phyloP scores from a whole-genome alignment of 495 filamentous ascomycete genomes.

The Achaetomiella virescens region DNA sequence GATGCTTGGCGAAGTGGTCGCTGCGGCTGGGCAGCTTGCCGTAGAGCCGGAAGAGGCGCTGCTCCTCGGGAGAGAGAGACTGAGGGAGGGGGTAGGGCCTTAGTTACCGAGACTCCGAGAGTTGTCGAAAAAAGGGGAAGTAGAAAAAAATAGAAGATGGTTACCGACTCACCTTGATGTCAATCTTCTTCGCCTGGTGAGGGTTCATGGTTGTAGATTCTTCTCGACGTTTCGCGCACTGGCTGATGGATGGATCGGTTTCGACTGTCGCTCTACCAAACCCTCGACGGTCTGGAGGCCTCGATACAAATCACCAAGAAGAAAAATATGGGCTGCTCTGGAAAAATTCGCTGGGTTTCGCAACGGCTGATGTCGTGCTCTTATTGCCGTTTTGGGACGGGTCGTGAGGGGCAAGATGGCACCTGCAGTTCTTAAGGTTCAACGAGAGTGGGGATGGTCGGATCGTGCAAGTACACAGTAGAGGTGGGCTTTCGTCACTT shows the following conservation, averaged over 20 bases:
- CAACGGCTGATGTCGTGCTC: too few species aligned
- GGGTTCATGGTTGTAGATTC: constrained; percentile 67
- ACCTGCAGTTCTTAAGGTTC: background rate
- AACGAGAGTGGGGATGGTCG: too few species aligned
- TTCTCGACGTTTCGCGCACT: background rate
- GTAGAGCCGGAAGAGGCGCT: constrained; percentile 90
- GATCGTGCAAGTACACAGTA: background rate
- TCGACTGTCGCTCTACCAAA: background rate
- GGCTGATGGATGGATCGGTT: background rate
- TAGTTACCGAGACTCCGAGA: constrained; percentile 13
- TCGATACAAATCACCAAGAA: too few species aligned
- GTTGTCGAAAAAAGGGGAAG: constrained; percentile 8
- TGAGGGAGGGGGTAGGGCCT: constrained; percentile 32
- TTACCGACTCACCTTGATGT: constrained; percentile 69
- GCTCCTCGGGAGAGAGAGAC: constrained; percentile 86
- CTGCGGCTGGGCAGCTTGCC: constrained; percentile 94
- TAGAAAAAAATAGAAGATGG: background rate
- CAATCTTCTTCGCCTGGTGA: constrained; percentile 93
- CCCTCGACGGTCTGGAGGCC: background rate
- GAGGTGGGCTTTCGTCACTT: background rate
- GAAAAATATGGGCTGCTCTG: background rate
- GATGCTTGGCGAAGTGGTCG: constrained; percentile 94
- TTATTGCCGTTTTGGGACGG: too few species aligned
- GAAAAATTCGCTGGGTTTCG: background rate
- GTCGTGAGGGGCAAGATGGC: background rate